phyloP scores from a whole-genome alignment of 495 filamentous ascomycete species.

The Poronia punctata region DNA sequence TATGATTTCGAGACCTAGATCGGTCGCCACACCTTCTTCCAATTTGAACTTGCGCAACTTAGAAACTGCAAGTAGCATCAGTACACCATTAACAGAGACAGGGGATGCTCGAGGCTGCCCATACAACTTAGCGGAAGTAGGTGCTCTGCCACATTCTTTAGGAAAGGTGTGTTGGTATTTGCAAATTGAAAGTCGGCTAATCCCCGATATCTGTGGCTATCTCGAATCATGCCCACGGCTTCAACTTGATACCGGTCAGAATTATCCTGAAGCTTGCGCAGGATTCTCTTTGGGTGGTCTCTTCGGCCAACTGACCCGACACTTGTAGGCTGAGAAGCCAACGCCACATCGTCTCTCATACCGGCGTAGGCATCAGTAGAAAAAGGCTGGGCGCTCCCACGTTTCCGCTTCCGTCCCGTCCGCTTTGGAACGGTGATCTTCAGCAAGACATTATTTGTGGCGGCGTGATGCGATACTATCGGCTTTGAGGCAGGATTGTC shows the following conservation, averaged over 20 bases:
- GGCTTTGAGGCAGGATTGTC: conserved; percentile 72
- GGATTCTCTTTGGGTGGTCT: conserved; percentile 41
- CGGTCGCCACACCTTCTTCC: conserved; percentile 53
- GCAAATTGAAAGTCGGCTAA: conserved; percentile 70
- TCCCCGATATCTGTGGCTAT: conserved; percentile 79
- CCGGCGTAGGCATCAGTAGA: conserved; percentile 17
- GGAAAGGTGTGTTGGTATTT: conserved; percentile 53
- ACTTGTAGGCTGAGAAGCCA: conserved; percentile 5
- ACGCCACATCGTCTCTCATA: conserved; percentile 12
- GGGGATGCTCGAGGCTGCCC: conserved; percentile 7
- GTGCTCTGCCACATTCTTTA: conserved; percentile 55
- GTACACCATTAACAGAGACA: neutral
- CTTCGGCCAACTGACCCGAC: conserved; percentile 33
- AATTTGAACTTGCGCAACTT: conserved; percentile 71
- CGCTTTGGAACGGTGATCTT: conserved; percentile 82
- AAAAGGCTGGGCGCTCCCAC: conserved; percentile 63
- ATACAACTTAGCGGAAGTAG: conserved; percentile 60
- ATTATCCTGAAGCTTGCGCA: conserved; percentile 67
- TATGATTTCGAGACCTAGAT: conserved; percentile 58
- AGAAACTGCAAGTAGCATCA: conserved; percentile 38
- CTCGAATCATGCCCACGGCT: conserved; percentile 61
- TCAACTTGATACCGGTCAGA: conserved; percentile 60
- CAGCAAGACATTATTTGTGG: conserved; percentile 74
- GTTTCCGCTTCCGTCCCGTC: conserved; percentile 76
- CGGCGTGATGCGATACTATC: conserved; percentile 59